These are phyloP conservation scores for Tausonia pullulans DNA, from an alignment of 1,284 basidiomycete genomes.

Conservation along the genomic window DNA sequence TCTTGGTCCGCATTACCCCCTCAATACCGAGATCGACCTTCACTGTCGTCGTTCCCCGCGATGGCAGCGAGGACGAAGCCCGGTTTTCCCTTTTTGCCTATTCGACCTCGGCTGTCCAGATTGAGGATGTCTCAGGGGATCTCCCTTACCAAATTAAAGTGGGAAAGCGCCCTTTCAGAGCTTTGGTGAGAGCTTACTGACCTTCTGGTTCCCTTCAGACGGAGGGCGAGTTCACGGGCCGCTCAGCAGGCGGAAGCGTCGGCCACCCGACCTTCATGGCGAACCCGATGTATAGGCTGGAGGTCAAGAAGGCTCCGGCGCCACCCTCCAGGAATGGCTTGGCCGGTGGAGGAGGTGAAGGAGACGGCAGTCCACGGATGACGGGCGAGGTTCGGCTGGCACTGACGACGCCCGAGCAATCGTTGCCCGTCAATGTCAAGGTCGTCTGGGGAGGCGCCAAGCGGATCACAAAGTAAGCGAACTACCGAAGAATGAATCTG, in stretches of 20 bases:
- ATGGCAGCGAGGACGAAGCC: constrained; percentile 20
- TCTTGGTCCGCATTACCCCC: constrained; percentile 38
- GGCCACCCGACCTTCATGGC: constrained; percentile 67
- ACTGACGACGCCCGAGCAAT: too few species aligned
- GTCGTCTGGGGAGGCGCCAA: constrained; percentile 63
- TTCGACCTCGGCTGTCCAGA: constrained; percentile 21
- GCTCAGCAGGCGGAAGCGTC: constrained; percentile 73
- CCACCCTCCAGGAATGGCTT: too few species aligned
- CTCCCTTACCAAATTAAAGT: constrained; percentile 26
- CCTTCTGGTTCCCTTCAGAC: constrained; percentile 30
- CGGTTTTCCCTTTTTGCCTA: constrained; percentile 31
- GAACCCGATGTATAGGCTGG: constrained; percentile 66
- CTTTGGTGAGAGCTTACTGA: too few species aligned
- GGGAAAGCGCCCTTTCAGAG: too few species aligned
- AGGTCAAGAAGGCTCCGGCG: constrained; percentile 30
- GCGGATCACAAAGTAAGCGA: constrained; percentile 57
- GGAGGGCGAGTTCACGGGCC: constrained; percentile 51
- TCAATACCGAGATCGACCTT: not conserved
- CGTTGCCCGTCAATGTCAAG: constrained; percentile 59
- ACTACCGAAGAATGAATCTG: not conserved
- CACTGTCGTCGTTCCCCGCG: constrained; percentile 23
- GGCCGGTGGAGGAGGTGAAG: too few species aligned
- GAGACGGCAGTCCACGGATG: constrained; percentile 42
- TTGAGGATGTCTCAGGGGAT: constrained; percentile 23
- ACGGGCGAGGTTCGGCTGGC: constrained; percentile 36